These are phyloP conservation scores for Gentiana macrophylla DNA, from an alignment of 257 asterid species.

Conservation along the genomic window DNA sequence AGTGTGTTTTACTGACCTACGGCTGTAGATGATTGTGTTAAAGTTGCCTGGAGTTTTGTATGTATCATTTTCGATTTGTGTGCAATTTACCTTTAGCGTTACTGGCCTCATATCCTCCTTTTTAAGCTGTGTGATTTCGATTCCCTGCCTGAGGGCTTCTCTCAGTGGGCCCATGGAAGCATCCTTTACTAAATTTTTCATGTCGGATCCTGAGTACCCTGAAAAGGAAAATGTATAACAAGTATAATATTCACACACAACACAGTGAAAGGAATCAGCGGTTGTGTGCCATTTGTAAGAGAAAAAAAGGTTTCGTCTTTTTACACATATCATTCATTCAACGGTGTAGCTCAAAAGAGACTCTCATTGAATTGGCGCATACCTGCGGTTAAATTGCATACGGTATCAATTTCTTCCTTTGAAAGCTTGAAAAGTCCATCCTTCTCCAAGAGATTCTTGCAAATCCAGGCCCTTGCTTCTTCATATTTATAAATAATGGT, in stretches of 20 bases:
- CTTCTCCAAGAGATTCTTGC: constrained; percentile 69
- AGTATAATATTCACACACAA: background rate
- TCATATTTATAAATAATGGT: constrained; percentile 19
- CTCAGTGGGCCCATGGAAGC: constrained; percentile 98
- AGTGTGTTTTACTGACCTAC: too few relatives aligned
- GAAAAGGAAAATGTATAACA: constrained; percentile 9
- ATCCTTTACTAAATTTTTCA: constrained; percentile 97
- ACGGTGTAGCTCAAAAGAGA: constrained; percentile 1
- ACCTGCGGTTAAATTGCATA: constrained; percentile 89
- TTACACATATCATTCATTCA: too few relatives aligned
- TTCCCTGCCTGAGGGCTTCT: constrained; percentile 78
- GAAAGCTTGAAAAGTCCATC: constrained; percentile 80
- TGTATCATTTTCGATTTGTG: background rate
- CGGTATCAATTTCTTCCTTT: constrained; percentile 51
- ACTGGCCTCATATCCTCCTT: constrained; percentile 93
- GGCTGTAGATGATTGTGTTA: too few relatives aligned
- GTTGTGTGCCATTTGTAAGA: too few relatives aligned
- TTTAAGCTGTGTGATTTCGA: constrained; percentile 67
- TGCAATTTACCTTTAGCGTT: constrained; percentile 49
- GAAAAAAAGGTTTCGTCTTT: too few relatives aligned
- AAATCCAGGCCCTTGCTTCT: constrained; percentile 98
- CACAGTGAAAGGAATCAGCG: constrained; percentile 2
- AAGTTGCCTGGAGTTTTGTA: background rate
- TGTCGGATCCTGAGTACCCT: constrained; percentile 99
- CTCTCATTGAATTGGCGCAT: constrained; percentile 9